Conservation (phyloP, 768 basidiomycete species). For the Boletus insuetus region DNA sequence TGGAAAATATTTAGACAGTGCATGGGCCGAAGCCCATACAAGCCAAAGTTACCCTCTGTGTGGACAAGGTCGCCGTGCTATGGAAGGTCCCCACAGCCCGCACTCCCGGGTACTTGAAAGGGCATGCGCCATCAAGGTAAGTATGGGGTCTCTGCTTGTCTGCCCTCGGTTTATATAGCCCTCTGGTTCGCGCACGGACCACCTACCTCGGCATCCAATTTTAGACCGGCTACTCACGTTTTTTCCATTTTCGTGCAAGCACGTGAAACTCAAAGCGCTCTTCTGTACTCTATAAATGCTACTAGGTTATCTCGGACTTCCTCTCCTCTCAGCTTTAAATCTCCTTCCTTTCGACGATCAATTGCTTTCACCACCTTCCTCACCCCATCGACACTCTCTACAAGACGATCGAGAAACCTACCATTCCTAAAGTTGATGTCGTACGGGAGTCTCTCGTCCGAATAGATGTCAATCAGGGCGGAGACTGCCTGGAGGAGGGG, state of each 20-base stretch:
- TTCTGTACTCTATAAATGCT: constrained; percentile 74
- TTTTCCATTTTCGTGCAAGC: neutral
- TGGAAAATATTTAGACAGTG: constrained; percentile 75
- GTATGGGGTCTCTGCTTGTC: constrained; percentile 36
- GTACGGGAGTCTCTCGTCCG: constrained; percentile 78
- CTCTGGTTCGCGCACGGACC: constrained; percentile 27
- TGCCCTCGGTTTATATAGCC: constrained; percentile 29
- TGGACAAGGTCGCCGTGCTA: constrained; percentile 75
- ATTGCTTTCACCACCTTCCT: constrained; percentile 62
- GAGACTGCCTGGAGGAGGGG: constrained; percentile 75
- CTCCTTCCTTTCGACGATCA: constrained; percentile 62
- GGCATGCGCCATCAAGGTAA: constrained; percentile 7
- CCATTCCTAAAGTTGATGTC: constrained; percentile 78
- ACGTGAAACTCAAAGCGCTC: constrained; percentile 40
- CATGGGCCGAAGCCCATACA: constrained; percentile 71
- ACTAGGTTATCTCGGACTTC: constrained; percentile 73
- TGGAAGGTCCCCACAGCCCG: constrained; percentile 54
- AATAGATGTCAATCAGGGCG: constrained; percentile 89
- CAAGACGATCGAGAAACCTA: constrained; percentile 52
- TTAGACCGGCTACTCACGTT: neutral
- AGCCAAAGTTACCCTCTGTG: constrained; percentile 53
- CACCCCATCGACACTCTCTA: constrained; percentile 58
- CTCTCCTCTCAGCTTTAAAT: constrained; percentile 66
- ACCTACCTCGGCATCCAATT: neutral
- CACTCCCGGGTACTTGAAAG: constrained; percentile 36